A percentile compares a stretch with the other conserved stretches of the same genome.
These are phyloP conservation scores for Luffa aegyptiaca DNA, from an alignment of 306 rosid genomes.

Conservation along the genomic window DNA sequence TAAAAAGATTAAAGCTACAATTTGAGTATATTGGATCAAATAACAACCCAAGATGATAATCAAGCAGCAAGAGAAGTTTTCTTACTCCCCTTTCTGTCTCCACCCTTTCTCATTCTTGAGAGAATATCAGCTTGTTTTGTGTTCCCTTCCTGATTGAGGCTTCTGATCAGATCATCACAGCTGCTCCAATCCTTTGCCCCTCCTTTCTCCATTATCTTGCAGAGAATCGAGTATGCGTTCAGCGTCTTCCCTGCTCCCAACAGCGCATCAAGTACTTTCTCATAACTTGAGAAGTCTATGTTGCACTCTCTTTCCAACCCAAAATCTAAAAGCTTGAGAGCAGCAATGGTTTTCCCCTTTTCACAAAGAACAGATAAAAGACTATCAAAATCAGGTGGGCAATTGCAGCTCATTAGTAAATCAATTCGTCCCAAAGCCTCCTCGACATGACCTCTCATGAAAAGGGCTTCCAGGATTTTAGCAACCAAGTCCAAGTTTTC, in stretches of 20 bases:
- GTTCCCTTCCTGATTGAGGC: constrained; percentile 79
- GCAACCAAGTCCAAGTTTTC: constrained; percentile 80
- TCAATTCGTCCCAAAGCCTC: constrained; percentile 80
- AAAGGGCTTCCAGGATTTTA: constrained; percentile 75
- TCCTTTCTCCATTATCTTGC: constrained; percentile 79
- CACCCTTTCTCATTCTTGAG: constrained; percentile 62
- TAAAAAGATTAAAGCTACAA: not conserved
- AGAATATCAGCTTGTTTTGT: constrained; percentile 90
- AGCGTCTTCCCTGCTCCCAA: constrained; percentile 70
- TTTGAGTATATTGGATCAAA: constrained; percentile 4
- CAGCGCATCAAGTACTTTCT: constrained; percentile 73
- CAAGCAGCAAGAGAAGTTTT: constrained; percentile 29
- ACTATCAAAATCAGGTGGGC: constrained; percentile 44
- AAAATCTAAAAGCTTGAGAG: constrained; percentile 77
- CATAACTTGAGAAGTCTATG: constrained; percentile 55
- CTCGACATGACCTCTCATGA: constrained; percentile 83
- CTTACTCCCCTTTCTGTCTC: constrained; percentile 38
- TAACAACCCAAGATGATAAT: constrained; percentile 7
- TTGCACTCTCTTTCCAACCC: constrained; percentile 60
- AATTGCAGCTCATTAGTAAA: constrained; percentile 47
- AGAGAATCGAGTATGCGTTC: constrained; percentile 71
- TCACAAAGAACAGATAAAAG: constrained; percentile 60
- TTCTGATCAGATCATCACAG: constrained; percentile 51
- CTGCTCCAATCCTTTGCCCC: constrained; percentile 56
- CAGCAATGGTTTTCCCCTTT: constrained; percentile 82